Evolutionary conservation across 495 filamentous ascomycete genomes (phyloP).

Genomic region (Sphaerosporella brunnea): DNA sequence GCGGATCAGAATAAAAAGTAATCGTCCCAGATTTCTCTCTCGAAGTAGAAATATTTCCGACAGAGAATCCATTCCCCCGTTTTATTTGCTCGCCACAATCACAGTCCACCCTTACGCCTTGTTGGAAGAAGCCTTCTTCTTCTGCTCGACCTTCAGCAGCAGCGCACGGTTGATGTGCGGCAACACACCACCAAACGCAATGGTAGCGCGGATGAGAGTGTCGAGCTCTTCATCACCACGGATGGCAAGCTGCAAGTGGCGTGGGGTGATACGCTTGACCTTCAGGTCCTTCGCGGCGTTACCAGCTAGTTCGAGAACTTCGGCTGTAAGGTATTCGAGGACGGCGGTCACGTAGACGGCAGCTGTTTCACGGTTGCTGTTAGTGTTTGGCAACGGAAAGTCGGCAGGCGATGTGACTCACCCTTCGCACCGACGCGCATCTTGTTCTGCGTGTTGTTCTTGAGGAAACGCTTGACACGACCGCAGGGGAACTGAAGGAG

Average conservation of each 20-base stretch:
- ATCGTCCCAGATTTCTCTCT: too few relatives aligned
- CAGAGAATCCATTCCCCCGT: too few relatives aligned
- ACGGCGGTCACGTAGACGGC: conserved; percentile 97
- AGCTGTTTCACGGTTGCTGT: conserved; percentile 30
- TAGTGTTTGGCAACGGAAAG: too few relatives aligned
- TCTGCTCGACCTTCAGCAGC: conserved; percentile 96
- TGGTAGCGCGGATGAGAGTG: conserved; percentile 90
- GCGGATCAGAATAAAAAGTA: too few relatives aligned
- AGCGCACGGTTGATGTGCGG: conserved; percentile 97
- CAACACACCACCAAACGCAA: conserved; percentile 93
- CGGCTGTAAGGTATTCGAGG: conserved; percentile 92
- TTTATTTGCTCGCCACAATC: too few relatives aligned
- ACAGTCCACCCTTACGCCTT: conserved; percentile 5
- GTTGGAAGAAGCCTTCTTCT: conserved; percentile 52
- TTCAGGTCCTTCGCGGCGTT: conserved; percentile 99
- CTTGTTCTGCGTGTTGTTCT: conserved; percentile 98
- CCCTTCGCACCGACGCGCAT: conserved; percentile 98
- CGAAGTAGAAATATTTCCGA: too few relatives aligned
- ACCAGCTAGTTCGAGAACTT: conserved; percentile 94
- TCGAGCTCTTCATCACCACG: conserved; percentile 97
- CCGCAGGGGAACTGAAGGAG: conserved; percentile 99
- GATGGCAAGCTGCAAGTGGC: conserved; percentile 94
- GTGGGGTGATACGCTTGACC: conserved; percentile 98
- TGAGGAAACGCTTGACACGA: conserved; percentile 98
- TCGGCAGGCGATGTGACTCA: conserved; percentile 27